A percentile compares a stretch with the other conserved stretches of the same genome.
Conservation (phyloP, 306 rosid genomes). For the Arachis hypogaea region DNA sequence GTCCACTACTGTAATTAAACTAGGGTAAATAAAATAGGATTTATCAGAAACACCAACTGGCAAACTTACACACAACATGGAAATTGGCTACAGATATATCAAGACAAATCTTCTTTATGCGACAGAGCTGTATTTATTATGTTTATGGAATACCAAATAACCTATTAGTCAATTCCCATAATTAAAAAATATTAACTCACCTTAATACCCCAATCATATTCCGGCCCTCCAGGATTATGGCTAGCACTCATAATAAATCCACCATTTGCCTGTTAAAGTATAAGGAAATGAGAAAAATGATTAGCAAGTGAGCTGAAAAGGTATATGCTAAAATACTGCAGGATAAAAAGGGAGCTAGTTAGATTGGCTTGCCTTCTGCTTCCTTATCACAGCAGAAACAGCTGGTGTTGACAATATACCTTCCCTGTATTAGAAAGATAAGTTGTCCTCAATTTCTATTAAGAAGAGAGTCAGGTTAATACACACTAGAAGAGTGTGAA, state of each 20-base stretch:
- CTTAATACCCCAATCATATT: constrained; percentile 99
- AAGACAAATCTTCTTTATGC: not conserved
- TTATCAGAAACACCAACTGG: constrained; percentile 46
- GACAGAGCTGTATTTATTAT: not conserved
- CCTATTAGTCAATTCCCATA: constrained; percentile 23
- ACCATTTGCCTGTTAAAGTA: constrained; percentile 78
- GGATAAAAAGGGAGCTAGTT: constrained; percentile 22
- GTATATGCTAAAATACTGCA: constrained; percentile 36
- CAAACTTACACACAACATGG: constrained; percentile 21
- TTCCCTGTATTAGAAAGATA: constrained; percentile 60
- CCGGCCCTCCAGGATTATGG: constrained; percentile 99
- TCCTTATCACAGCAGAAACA: constrained; percentile 94
- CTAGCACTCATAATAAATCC: constrained; percentile 99
- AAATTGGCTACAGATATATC: constrained; percentile 23
- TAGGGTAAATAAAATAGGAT: constrained; percentile 42
- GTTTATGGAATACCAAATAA: constrained; percentile 8
- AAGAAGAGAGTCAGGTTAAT: not conserved
- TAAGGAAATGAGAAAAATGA: constrained; percentile 2
- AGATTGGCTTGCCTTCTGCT: constrained; percentile 68
- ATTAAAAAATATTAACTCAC: constrained; percentile 50
- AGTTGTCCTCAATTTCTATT: constrained; percentile 29
- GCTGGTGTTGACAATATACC: constrained; percentile 97
- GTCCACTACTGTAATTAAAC: constrained; percentile 98
- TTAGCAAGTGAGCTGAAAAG: constrained; percentile 17
- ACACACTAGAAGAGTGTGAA: constrained; percentile 12